Evolutionary conservation across 805 yeast genomes (phyloP), one percentile per base, ranked within the genome.

Genomic region (Maudiozyma saulgeensis): DNA sequence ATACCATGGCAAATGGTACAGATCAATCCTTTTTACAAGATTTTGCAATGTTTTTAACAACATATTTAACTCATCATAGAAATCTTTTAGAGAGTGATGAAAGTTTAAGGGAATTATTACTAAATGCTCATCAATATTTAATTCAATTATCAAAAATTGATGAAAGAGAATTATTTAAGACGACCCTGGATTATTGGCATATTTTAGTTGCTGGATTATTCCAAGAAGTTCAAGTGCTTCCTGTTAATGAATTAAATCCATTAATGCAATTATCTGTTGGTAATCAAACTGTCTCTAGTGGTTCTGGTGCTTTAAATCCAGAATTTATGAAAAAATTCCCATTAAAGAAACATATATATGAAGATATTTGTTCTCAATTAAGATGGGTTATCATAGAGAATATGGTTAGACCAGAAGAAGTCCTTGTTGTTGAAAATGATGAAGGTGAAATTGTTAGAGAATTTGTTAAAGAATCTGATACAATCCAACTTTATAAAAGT

Each of bases 361-460:
- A 80, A n/a, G 78, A 78, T 25, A 74, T 93, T 41, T 76, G 93
- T 57, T 82, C 96, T 4, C 82, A 82, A 62, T 75, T 93, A 60
- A 81, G 99, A 69, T 73, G 84, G 52, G 96, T 95, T n/a, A 84
- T 93, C 63, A 93, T 93, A 61, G 98, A 90, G 69, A 86, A 86
- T 61, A 93, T 93, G 99, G 99, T 87, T 1, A 82, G 96, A 67
- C 99, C 99, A 3, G 99, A 93, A 68, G 99, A 93, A 71, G 99
- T 93, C 49, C 76, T 93, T 50, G 80, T 93, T 71, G 97, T 90
- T 46, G 98, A 93, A 68, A 91, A 91, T 66, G 99, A 93, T 69
- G 99, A 93, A 71, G 99, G 99, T 59, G 99, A 93, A 71, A 91
- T 93, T 67, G 99, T 93, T 43, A 81, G 99, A 63, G 98, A 91